Evolutionary conservation across 2,329 filamentous ascomycete genomes (phyloP).

Genomic region (Diaporthe longicolla): DNA sequence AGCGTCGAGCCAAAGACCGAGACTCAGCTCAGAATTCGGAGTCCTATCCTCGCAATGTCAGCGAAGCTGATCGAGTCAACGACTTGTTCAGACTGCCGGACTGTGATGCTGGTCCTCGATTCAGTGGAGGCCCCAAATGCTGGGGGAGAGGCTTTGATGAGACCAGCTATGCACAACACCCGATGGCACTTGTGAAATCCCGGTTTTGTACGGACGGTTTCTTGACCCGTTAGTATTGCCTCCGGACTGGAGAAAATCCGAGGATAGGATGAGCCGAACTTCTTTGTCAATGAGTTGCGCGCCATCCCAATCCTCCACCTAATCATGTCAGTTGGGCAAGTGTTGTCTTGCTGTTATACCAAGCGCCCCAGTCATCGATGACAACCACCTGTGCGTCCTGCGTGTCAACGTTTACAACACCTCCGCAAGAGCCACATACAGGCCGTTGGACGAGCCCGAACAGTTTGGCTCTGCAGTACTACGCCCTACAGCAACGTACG

Average conservation of each 20-base stretch:
- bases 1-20: background rate
- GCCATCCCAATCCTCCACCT: background rate
- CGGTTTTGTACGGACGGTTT: background rate
- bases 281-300: background rate
- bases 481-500: background rate
- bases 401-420: slow-evolving; percentile 12
- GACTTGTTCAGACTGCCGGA: background rate
- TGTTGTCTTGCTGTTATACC: background rate
- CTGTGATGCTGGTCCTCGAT: background rate
- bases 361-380: slow-evolving; percentile 1
- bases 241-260: background rate
- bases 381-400: slow-evolving; percentile 26
- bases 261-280: background rate
- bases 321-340: background rate
- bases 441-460: background rate
- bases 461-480: background rate
- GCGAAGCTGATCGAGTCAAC: background rate
- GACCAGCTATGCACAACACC: background rate
- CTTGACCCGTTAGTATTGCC: background rate
- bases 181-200: background rate
- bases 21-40: background rate
- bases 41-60: background rate
- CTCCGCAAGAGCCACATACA: background rate
- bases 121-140: background rate
- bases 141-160: background rate